Conservation (phyloP, 176 grass and related monocot species). For the Pontederia crassipes region DNA sequence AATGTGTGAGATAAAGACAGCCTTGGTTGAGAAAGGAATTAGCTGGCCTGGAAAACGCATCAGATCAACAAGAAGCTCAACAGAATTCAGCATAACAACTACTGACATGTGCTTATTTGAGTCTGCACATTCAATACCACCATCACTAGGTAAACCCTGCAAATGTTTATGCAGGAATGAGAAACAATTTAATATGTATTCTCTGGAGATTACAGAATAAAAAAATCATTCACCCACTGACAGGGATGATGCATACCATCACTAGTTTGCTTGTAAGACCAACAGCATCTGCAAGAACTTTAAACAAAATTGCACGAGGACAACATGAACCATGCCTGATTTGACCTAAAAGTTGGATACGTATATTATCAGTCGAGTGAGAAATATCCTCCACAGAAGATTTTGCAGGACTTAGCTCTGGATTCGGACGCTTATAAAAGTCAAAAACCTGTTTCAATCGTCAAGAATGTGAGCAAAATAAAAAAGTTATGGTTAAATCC, state of each 20-base stretch:
- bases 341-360: conserved; percentile 88
- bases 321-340: conserved; percentile 95
- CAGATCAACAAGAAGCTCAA: conserved; percentile 94
- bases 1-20: conserved; percentile 93
- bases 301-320: conserved; percentile 94
- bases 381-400: conserved; percentile 45
- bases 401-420: conserved; percentile 72
- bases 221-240: neutral
- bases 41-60: conserved; percentile 97
- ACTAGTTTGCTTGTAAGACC: conserved; percentile 97
- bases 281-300: conserved; percentile 96
- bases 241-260: conserved; percentile 48
- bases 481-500: neutral
- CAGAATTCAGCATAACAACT: conserved; percentile 77
- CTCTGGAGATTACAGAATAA: neutral
- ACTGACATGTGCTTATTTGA: conserved; percentile 99
- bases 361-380: conserved; percentile 67
- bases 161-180: conserved; percentile 14
- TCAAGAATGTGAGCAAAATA: conserved; percentile 4
- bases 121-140: conserved; percentile 74
- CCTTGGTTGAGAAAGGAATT: conserved; percentile 90
- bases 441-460: conserved; percentile 72
- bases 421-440: conserved; percentile 87
- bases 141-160: conserved; percentile 78
- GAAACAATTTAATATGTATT: neutral